Evolutionary conservation across 306 rosid genomes (phyloP).

Genomic region (Abrus precatorius): DNA sequence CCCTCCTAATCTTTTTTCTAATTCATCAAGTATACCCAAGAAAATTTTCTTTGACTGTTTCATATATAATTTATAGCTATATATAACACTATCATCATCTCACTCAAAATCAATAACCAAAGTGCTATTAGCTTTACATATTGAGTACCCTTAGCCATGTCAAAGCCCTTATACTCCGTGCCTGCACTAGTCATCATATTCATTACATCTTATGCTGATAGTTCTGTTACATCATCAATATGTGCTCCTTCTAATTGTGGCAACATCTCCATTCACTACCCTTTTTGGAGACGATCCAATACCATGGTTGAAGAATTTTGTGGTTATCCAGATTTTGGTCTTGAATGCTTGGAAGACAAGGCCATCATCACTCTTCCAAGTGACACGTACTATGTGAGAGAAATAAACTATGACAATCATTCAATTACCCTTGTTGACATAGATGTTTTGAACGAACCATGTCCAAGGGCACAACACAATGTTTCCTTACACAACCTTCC

Average conservation of each 20-base stretch:
- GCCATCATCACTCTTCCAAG: constrained; percentile 31
- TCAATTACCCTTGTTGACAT: constrained; percentile 54
- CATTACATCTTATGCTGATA: constrained; percentile 23
- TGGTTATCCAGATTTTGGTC: constrained; percentile 51
- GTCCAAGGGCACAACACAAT: constrained; percentile 53
- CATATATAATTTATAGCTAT: constrained; percentile 33
- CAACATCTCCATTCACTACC: constrained; percentile 42
- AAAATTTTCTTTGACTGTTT: constrained; percentile 2
- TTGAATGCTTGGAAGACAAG: neutral
- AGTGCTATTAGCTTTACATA: neutral
- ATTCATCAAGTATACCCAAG: neutral
- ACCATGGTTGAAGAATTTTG: neutral
- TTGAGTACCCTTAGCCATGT: constrained; percentile 26
- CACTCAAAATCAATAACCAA: constrained; percentile 2
- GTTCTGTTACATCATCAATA: neutral
- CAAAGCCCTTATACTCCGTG: constrained; percentile 1
- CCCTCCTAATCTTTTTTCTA: neutral
- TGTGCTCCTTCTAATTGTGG: constrained; percentile 44
- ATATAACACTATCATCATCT: neutral
- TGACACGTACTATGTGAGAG: constrained; percentile 43
- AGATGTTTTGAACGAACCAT: constrained; percentile 38
- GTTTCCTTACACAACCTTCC: constrained; percentile 45
- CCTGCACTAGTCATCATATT: constrained; percentile 36
- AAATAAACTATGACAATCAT: constrained; percentile 32
- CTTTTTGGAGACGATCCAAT: constrained; percentile 43